Percentiles rank a stretch among this genome's conserved stretches.
Conservation (phyloP, 108 stramenopile species). For the Nitzschia putrida region DNA sequence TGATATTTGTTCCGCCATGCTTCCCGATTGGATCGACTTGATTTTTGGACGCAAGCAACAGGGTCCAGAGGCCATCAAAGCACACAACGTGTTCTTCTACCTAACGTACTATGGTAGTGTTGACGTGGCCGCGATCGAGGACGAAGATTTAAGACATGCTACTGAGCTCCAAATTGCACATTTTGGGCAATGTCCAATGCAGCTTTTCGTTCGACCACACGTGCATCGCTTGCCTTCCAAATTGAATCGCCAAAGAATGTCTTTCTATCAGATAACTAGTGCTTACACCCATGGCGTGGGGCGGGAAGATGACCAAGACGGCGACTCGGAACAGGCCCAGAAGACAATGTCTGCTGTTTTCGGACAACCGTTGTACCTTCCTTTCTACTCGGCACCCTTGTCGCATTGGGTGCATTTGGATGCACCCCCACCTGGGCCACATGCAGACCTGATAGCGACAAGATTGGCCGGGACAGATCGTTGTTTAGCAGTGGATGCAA, state of each 20-base stretch:
- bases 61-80: conserved; percentile 90
- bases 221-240: conserved; percentile 37
- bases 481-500: conserved; percentile 84
- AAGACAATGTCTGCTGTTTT: conserved; percentile 20
- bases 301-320: background rate
- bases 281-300: conserved; percentile 44
- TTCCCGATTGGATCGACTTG: conserved; percentile 98
- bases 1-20: conserved; percentile 87
- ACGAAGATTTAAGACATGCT: conserved; percentile 83
- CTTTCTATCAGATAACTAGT: conserved; percentile 59
- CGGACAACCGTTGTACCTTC: conserved; percentile 51
- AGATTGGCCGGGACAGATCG: conserved; percentile 79
- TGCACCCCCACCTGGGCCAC: conserved; percentile 89
- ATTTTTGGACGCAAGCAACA: conserved; percentile 95
- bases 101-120: conserved; percentile 98
- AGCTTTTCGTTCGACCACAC: conserved; percentile 65
- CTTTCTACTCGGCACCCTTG: conserved; percentile 83
- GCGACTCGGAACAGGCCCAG: conserved; percentile 4
- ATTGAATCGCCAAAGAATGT: conserved; percentile 24
- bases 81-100: conserved; percentile 97
- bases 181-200: conserved; percentile 98
- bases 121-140: conserved; percentile 93
- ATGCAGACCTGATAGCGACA: conserved; percentile 70
- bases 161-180: conserved; percentile 96
- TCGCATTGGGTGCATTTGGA: conserved; percentile 89